A percentile compares a stretch with the other conserved stretches of the same genome.
These are phyloP conservation scores for Diaporthe batatas DNA, from an alignment of 2,329 filamentous ascomycete genomes.

Conservation along the genomic window DNA sequence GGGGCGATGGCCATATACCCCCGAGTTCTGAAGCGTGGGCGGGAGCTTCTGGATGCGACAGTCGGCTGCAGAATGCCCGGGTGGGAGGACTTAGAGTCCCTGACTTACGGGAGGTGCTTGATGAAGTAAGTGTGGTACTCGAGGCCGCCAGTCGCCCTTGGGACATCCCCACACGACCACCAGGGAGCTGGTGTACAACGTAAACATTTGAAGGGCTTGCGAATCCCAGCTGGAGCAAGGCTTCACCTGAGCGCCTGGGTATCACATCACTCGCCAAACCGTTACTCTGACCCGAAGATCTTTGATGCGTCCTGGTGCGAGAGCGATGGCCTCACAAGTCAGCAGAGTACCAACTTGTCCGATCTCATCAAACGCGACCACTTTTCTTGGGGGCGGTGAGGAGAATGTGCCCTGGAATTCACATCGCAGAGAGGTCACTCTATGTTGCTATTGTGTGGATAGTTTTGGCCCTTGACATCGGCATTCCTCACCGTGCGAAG, in stretches of 20 bases:
- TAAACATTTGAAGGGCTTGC: slow-evolving; percentile 54
- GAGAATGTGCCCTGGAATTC: slow-evolving; percentile 69
- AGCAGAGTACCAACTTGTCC: background rate
- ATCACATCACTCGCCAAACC: slow-evolving; percentile 60
- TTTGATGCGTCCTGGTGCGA: slow-evolving; percentile 59
- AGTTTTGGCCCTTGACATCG: slow-evolving; percentile 59
- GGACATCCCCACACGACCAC: slow-evolving; percentile 57
- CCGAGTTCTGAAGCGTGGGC: slow-evolving; percentile 57
- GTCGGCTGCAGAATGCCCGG: slow-evolving; percentile 57
- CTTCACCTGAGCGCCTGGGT: slow-evolving; percentile 61
- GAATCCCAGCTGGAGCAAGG: slow-evolving; percentile 59
- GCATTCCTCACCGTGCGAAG: slow-evolving; percentile 12
- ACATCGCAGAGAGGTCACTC: slow-evolving; percentile 63
- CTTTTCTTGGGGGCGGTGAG: slow-evolving; percentile 68
- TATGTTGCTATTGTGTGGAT: slow-evolving; percentile 62
- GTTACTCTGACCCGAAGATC: slow-evolving; percentile 54
- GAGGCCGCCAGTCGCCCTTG: slow-evolving; percentile 56
- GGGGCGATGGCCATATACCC: slow-evolving; percentile 61
- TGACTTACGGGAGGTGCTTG: slow-evolving; percentile 59
- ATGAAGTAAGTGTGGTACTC: slow-evolving; percentile 60
- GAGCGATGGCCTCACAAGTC: slow-evolving; percentile 30
- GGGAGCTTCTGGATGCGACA: slow-evolving; percentile 56
- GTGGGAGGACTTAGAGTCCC: slow-evolving; percentile 52
- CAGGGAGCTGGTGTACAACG: slow-evolving; percentile 57
- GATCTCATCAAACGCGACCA: slow-evolving; percentile 59